Evolutionary conservation across 345 rosid species (phyloP).

Genomic region (Microthlaspi erraticum): DNA sequence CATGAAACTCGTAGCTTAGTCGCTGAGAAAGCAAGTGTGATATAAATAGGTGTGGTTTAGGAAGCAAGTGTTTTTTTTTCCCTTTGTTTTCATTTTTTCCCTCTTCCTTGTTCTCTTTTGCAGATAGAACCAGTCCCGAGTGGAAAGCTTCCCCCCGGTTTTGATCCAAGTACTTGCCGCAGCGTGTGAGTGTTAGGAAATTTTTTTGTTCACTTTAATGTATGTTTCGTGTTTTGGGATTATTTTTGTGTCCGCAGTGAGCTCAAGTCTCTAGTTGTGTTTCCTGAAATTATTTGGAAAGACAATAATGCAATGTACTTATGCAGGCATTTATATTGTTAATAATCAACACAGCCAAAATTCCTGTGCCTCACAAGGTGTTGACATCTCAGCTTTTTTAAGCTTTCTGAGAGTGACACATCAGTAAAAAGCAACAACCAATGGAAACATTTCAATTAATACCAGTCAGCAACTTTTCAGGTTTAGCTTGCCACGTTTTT

Average conservation of each 20-base stretch:
- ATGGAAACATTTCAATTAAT: too few species aligned
- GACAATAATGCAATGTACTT: not conserved
- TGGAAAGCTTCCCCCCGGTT: constrained; percentile 94
- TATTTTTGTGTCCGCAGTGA: too few species aligned
- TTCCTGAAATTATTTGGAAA: not conserved
- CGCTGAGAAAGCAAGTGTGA: constrained; percentile 21
- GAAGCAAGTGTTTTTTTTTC: constrained; percentile 10
- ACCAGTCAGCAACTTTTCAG: too few species aligned
- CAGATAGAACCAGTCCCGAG: constrained; percentile 50
- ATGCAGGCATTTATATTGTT: not conserved
- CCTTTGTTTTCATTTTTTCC: constrained; percentile 24
- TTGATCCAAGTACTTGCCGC: constrained; percentile 99
- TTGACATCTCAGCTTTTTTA: too few species aligned
- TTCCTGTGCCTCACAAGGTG: too few species aligned
- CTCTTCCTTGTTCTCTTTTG: constrained; percentile 48
- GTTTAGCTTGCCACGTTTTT: too few species aligned
- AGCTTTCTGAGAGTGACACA: too few species aligned
- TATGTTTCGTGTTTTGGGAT: constrained; percentile 16
- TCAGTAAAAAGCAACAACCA: too few species aligned
- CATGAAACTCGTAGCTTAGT: constrained; percentile 9
- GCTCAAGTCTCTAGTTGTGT: constrained; percentile 11
- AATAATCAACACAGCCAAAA: too few species aligned
- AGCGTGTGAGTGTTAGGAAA: constrained; percentile 98
- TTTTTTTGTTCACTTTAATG: constrained; percentile 30
- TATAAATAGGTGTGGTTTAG: constrained; percentile 2